Evolutionary conservation across 345 rosid species (phyloP).

Genomic region (Dimocarpus longan): DNA sequence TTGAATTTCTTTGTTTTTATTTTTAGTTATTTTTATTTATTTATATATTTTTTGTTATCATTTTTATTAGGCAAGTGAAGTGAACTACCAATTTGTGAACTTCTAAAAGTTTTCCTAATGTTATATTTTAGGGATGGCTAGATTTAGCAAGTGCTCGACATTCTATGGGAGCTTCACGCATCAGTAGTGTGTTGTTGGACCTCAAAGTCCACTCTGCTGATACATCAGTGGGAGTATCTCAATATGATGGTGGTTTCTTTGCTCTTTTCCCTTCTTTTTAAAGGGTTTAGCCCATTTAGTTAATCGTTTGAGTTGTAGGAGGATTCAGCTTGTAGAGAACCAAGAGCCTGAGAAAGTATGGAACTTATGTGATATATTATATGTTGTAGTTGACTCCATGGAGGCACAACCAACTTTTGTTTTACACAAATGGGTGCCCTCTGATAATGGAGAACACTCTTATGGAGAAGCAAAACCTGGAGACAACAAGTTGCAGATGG

Average conservation of each 20-base stretch:
- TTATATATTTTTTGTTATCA: background rate
- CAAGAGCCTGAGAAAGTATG: background rate
- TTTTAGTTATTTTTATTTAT: too few species aligned
- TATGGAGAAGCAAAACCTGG: slow-evolving; percentile 29
- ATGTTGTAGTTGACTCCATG: slow-evolving; percentile 43
- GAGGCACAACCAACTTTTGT: slow-evolving; percentile 50
- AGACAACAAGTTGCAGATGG: slow-evolving; percentile 35
- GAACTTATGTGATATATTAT: slow-evolving; percentile 17
- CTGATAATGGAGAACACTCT: slow-evolving; percentile 31
- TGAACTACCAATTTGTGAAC: background rate
- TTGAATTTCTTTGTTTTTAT: background rate
- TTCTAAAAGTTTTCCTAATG: background rate
- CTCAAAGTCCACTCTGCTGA: slow-evolving; percentile 77
- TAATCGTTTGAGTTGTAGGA: background rate
- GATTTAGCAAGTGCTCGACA: slow-evolving; percentile 88
- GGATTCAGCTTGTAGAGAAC: background rate
- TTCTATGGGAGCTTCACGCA: slow-evolving; percentile 88
- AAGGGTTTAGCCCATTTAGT: background rate
- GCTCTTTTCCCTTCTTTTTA: background rate
- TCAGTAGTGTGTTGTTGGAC: slow-evolving; percentile 72
- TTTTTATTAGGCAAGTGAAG: background rate
- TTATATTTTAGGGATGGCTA: slow-evolving; percentile 75
- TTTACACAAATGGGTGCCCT: slow-evolving; percentile 73
- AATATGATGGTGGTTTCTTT: slow-evolving; percentile 40
- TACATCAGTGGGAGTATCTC: slow-evolving; percentile 53